Base-by-base conservation (phyloP, 1,139 yeast genomes). In the Geotrichum cucujoidarum region DNA sequence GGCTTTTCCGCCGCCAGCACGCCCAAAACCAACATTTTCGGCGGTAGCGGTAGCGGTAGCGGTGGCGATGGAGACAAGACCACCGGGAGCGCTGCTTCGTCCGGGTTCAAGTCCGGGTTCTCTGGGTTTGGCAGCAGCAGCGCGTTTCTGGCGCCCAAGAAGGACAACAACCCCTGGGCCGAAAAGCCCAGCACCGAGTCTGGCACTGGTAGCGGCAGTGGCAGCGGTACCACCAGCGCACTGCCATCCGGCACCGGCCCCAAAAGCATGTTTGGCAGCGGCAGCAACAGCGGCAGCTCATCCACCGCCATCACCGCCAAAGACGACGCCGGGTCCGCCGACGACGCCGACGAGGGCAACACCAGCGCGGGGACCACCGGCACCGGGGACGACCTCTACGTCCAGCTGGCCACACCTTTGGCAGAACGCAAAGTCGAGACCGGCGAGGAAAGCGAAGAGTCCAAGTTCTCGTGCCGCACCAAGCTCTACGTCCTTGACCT, bases 391-490 rank as follows among this genome's bases (percentile, higher is more conserved):
- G 60, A 53, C 43, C 51, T 50, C 8, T 61, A 58, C 37, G 64
- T 62, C 6, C 60, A 62, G 38, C 54, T 57, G 17, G 51, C 51
- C 17, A 50, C 50, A n/a, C 58, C 64, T 13, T 54, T 67, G 25
- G 57, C 48, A 41, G 55, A 57, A 46, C 54, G 60, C 55, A 55
- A 66, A 57, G 71, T 83, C 5, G 78, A 80, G 50, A 88, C 97
- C 0, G 98, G 98, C 1, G 98, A 94, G 65, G 98, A 92, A 64
- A 74, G 80, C 49, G 98, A 94, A 64, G 72, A 72, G 38, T 78
- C 87, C 0, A 66, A 82, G 8, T 87, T 78, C 63, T 78, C 78
- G 36, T 75, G 84, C 40, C 80, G 83, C 37, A 89, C 95, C 13
- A 88, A 90, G 62, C 70, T 92, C 17, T 94, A 89, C 62, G 87